A percentile compares a stretch with the other conserved stretches of the same genome.
Conservation (phyloP, 176 grass and related monocot species). For the Hordeum marinum region DNA sequence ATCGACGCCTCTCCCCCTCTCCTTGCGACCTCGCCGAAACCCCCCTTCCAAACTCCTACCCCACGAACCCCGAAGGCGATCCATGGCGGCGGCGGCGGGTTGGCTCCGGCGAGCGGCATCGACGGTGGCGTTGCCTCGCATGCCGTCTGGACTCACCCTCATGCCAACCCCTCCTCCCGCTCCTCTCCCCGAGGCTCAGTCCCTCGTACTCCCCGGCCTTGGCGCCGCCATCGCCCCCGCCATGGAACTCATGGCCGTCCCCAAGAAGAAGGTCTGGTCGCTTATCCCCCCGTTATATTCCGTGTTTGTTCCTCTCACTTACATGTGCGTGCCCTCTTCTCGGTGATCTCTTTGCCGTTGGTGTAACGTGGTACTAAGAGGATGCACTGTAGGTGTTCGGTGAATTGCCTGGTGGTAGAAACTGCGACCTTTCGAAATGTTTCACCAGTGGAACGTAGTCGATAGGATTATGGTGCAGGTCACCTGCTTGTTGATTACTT, state of each 20-base stretch:
- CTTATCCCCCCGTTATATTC: conserved; percentile 1
- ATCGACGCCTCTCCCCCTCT: not conserved
- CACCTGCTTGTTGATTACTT: not conserved
- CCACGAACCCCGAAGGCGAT: not conserved
- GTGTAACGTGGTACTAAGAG: not conserved
- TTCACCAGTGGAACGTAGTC: not conserved
- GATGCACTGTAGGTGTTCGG: conserved; percentile 29
- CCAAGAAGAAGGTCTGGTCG: conserved; percentile 71
- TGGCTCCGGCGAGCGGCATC: conserved; percentile 41
- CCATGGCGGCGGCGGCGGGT: conserved; percentile 47
- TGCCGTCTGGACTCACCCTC: conserved; percentile 15
- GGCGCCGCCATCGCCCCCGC: conserved; percentile 9
- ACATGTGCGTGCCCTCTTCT: not conserved
- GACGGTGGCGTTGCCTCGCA: conserved; percentile 26
- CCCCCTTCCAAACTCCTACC: no score
- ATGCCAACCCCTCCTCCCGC: not conserved
- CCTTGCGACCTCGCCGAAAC: not conserved
- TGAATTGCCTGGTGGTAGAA: conserved; percentile 9
- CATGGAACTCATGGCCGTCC: conserved; percentile 84
- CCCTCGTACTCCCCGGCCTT: conserved; percentile 30
- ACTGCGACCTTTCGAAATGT: not conserved
- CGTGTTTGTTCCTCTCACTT: not conserved
- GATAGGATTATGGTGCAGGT: not conserved
- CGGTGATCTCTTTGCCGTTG: not conserved
- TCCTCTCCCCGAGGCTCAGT: conserved; percentile 15